Percentiles rank a stretch among this genome's conserved stretches.
Conservation (phyloP, 169 alveolate genomes). For the Sarcocystis neurona region DNA sequence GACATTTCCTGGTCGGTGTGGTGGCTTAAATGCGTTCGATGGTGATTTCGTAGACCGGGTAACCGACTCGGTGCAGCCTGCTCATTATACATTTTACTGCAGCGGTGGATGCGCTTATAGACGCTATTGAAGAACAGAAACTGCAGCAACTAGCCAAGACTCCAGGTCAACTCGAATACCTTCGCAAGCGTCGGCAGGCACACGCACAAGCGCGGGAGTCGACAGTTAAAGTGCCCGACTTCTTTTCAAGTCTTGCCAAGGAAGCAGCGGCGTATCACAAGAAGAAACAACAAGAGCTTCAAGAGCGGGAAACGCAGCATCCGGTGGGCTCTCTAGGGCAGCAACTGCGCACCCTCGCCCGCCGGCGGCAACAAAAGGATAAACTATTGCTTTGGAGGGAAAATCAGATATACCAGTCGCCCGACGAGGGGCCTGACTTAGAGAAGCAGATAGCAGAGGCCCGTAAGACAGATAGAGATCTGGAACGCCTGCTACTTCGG, state of each 20-base stretch:
- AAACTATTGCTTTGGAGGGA: conserved; percentile 3
- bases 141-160: neutral
- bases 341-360: neutral
- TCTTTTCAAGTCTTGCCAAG: neutral
- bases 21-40: too few species aligned
- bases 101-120: conserved; percentile 14
- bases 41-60: too few species aligned
- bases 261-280: neutral
- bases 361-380: neutral
- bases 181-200: neutral
- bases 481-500: too few species aligned
- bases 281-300: neutral
- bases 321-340: too few species aligned
- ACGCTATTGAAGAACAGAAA: conserved; percentile 13
- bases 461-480: too few species aligned
- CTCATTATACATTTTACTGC: too few species aligned
- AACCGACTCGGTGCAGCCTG: too few species aligned
- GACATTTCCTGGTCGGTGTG: too few species aligned
- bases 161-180: neutral
- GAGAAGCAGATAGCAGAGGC: too few species aligned
- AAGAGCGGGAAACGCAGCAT: too few species aligned
- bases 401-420: neutral
- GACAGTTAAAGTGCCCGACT: neutral
- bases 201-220: neutral
- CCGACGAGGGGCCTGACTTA: too few species aligned